phyloP scores from a whole-genome alignment of 495 filamentous ascomycete species.

The Hypoxylon crocopeplum region DNA sequence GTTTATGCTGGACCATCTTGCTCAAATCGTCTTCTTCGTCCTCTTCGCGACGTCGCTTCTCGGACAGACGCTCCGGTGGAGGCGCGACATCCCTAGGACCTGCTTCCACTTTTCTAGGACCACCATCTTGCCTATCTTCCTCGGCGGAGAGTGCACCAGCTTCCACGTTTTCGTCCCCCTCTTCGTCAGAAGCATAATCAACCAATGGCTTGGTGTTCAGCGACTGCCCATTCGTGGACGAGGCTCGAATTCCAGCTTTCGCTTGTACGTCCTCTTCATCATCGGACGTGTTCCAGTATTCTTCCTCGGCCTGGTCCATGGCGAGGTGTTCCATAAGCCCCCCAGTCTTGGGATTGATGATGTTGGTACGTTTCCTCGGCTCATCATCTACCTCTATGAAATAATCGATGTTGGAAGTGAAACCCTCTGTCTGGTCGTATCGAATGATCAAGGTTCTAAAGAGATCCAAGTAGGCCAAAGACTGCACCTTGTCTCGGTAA shows the following conservation, averaged over 20 bases:
- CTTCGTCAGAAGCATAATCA: constrained; percentile 90
- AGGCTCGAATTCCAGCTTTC: constrained; percentile 37
- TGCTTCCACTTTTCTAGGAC: constrained; percentile 26
- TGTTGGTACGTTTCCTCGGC: constrained; percentile 64
- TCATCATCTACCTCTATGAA: constrained; percentile 58
- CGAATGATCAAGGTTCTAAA: constrained; percentile 76
- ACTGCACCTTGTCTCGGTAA: constrained; percentile 80
- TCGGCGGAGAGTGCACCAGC: constrained; percentile 48
- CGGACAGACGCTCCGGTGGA: constrained; percentile 80
- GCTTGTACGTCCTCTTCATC: constrained; percentile 74
- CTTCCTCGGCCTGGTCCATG: constrained; percentile 86
- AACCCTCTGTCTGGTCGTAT: constrained; percentile 84
- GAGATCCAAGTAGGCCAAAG: constrained; percentile 84
- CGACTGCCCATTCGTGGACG: constrained; percentile 56
- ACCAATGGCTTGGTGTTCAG: constrained; percentile 76
- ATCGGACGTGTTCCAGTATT: constrained; percentile 93
- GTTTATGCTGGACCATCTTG: constrained; percentile 73
- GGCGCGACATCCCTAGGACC: constrained; percentile 47
- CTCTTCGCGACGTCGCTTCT: constrained; percentile 90
- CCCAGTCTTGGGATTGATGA: constrained; percentile 68
- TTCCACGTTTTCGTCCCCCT: constrained; percentile 60
- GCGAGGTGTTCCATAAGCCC: constrained; percentile 71
- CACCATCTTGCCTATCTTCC: constrained; percentile 49
- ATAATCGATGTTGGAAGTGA: constrained; percentile 64
- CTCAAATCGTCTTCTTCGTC: constrained; percentile 83